A percentile compares a stretch with the other conserved stretches of the same genome.
Conservation (phyloP, 73 alveolate genomes). For the Paramecium biaurelia region DNA sequence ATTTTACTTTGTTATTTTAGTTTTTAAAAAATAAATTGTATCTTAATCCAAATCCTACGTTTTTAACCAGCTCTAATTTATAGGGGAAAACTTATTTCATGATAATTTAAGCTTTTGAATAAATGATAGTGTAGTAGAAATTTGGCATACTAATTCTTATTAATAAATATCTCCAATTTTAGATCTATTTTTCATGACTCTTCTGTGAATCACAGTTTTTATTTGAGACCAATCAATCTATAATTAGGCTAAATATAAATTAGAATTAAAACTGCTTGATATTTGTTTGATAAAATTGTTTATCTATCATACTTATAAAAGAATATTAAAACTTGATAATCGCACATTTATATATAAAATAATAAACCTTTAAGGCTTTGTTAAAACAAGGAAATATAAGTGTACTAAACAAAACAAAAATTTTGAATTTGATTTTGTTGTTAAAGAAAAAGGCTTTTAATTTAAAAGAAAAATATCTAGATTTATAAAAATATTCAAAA, state of each 20-base stretch:
- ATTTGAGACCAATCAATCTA: too few relatives aligned
- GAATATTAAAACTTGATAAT: not conserved
- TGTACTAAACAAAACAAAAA: too few relatives aligned
- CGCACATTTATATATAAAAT: not conserved
- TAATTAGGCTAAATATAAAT: not conserved
- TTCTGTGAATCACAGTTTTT: too few relatives aligned
- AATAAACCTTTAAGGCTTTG: not conserved
- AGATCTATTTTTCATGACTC: too few relatives aligned
- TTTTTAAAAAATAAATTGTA: too few relatives aligned
- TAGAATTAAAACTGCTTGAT: not conserved
- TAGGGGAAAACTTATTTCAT: too few relatives aligned
- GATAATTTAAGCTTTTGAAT: too few relatives aligned
- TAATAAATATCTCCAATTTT: too few relatives aligned
- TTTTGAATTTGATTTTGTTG: not conserved
- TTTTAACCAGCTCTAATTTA: too few relatives aligned
- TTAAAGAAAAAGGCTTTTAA: not conserved
- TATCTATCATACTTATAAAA: not conserved
- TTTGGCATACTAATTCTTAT: too few relatives aligned
- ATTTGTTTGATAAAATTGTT: not conserved
- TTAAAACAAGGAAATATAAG: not conserved
- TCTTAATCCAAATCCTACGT: not conserved
- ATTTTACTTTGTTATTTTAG: not conserved
- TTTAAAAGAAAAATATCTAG: not conserved
- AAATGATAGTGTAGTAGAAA: too few relatives aligned
- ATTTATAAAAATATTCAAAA: too few relatives aligned